Percentiles rank a stretch among this genome's conserved stretches.
Evolutionary conservation across 305 asterid species (phyloP).

Genomic region (Vinca major): DNA sequence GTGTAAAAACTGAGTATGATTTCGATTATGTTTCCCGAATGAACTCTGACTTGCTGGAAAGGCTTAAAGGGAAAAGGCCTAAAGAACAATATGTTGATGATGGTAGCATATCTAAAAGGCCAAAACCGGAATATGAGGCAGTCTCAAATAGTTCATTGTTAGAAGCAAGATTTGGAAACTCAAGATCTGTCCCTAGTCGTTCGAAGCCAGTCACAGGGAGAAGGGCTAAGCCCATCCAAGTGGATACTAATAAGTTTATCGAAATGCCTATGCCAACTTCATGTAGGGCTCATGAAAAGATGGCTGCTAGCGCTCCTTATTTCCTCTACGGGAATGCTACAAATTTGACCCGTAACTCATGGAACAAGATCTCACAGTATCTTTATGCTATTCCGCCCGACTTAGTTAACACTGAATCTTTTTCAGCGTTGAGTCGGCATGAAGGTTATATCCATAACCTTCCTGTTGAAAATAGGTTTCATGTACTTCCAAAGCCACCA

Average conservation of each 20-base stretch:
- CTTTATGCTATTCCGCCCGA: constrained; percentile 68
- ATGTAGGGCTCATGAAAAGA: constrained; percentile 33
- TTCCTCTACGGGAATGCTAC: constrained; percentile 59
- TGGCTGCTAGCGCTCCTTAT: constrained; percentile 64
- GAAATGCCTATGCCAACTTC: constrained; percentile 31
- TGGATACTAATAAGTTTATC: constrained; percentile 33
- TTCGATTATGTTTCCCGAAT: constrained; percentile 25
- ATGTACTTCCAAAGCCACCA: constrained; percentile 58
- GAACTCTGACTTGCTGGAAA: constrained; percentile 39
- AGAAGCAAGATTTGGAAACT: constrained; percentile 33
- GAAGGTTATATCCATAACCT: constrained; percentile 96
- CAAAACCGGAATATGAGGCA: constrained; percentile 45
- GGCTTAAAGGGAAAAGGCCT: constrained; percentile 60
- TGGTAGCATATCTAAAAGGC: constrained; percentile 32
- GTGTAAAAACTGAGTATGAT: constrained; percentile 40
- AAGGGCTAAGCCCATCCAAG: constrained; percentile 18
- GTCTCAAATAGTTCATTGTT: constrained; percentile 28
- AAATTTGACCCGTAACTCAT: constrained; percentile 39
- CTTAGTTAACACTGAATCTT: constrained; percentile 34
- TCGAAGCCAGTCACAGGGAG: constrained; percentile 24
- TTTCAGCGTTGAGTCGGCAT: constrained; percentile 59
- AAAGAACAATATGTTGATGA: constrained; percentile 34
- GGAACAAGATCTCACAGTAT: constrained; percentile 71
- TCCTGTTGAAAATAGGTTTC: constrained; percentile 54
- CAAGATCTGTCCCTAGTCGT: constrained; percentile 20